Percentiles rank a stretch among this genome's conserved stretches.
Conservation (phyloP, 345 rosid genomes). For the Brassica rapa region DNA sequence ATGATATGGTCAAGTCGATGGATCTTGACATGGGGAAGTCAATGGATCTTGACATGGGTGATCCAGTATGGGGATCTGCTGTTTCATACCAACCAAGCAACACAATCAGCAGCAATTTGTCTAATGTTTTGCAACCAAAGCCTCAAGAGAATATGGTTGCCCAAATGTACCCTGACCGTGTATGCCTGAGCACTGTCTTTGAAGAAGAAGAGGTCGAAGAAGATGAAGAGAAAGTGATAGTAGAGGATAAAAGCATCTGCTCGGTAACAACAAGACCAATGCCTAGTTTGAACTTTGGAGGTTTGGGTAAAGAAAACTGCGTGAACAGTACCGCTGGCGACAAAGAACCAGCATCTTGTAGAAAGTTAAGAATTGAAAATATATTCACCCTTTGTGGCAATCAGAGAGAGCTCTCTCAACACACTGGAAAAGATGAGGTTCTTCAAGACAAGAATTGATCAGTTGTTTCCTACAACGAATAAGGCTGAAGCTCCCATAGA, state of each 20-base stretch:
- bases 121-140: slow-evolving; percentile 38
- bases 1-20: slow-evolving; percentile 99
- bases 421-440: slow-evolving; percentile 52
- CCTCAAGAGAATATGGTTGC: slow-evolving; percentile 46
- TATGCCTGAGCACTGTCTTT: slow-evolving; percentile 78
- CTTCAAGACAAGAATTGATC: slow-evolving; percentile 21
- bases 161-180: slow-evolving; percentile 54
- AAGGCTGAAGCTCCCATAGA: slow-evolving; percentile 41
- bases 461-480: neutral
- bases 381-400: slow-evolving; percentile 95
- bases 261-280: slow-evolving; percentile 24
- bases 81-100: slow-evolving; percentile 31
- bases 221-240: slow-evolving; percentile 75
- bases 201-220: slow-evolving; percentile 90
- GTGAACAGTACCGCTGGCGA: slow-evolving; percentile 14
- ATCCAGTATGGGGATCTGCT: slow-evolving; percentile 45
- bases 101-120: slow-evolving; percentile 36
- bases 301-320: slow-evolving; percentile 30
- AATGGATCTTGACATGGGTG: slow-evolving; percentile 94
- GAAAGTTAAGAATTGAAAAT: slow-evolving; percentile 71
- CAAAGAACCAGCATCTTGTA: slow-evolving; percentile 57
- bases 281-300: slow-evolving; percentile 22
- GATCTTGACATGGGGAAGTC: slow-evolving; percentile 92
- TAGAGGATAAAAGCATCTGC: slow-evolving; percentile 73
- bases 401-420: slow-evolving; percentile 82